Evolutionary conservation across 1,139 yeast species (phyloP), one percentile per base, ranked within the genome.

Genomic region (Yamadazyma songkhlaensis): DNA sequence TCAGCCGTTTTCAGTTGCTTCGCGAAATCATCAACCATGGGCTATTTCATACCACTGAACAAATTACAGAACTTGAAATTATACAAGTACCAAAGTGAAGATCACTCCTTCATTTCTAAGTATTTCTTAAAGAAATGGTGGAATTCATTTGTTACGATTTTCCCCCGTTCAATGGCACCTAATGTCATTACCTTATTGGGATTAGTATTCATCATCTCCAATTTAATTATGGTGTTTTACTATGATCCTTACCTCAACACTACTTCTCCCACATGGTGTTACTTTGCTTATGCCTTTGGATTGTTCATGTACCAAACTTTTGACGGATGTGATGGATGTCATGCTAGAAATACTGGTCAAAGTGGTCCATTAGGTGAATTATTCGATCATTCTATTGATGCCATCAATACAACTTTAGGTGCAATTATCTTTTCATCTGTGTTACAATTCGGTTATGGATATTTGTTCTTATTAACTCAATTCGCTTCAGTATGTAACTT

Each of bases 261-360:
- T 12, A 69, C 69, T 2, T 71, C 78, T 20, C 96, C 97, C n/a
- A 59, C 76, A 33, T 88, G 96, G 96, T 77, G 85, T 27, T 88
- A 86, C 57, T 76, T 77, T 50, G 72, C 85, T 37, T 87, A 86
- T 57, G 96, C 95, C 0, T 57, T 85, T 49, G 95, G 96, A 2
- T 66, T 90, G 47, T 89, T 90, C 57, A 67, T 89, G 73, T 90
- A 90, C 59, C 97, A 90, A 57, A 90, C 97, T 0, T 89, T 90
- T 59, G 97, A 90, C 62, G 96, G 97, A 2, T 86, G 96, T 60
- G 97, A 90, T 60, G 97, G 97, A 9, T 77, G 84, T 48, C 97
- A 90, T 59, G 97, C 97, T 11, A 72, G 94, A 48, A 76, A 92
- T 53, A 90, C 97, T 1, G 95, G 95, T 11, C 96, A 89, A 62